Conservation (phyloP, 768 basidiomycete genomes). For the Pleurotus sapidus region DNA sequence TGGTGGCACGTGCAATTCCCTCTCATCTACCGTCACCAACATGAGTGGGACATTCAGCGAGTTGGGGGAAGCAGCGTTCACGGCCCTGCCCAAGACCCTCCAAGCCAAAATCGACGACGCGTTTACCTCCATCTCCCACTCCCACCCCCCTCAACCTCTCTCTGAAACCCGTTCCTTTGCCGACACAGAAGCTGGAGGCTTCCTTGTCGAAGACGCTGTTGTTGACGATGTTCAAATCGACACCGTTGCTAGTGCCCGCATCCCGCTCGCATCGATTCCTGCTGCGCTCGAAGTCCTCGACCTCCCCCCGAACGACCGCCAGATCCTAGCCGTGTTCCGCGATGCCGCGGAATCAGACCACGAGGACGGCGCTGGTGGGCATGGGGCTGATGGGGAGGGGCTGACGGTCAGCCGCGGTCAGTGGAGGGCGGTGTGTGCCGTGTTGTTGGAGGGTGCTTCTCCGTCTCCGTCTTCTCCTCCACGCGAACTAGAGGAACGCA, state of each 20-base stretch:
- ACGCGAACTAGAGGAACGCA: too few relatives aligned
- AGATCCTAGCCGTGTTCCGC: constrained; percentile 67
- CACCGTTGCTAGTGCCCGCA: constrained; percentile 21
- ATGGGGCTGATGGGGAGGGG: too few relatives aligned
- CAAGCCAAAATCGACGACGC: constrained; percentile 12
- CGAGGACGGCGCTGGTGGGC: constrained; percentile 16
- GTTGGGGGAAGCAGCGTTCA: constrained; percentile 7
- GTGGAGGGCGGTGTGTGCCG: constrained; percentile 80
- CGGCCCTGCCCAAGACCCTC: not conserved
- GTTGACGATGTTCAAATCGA: constrained; percentile 9
- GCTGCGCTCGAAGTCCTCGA: constrained; percentile 60
- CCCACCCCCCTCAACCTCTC: constrained; percentile 1
- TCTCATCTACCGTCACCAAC: too few relatives aligned
- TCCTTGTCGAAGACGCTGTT: constrained; percentile 20
- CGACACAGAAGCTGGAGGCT: constrained; percentile 23
- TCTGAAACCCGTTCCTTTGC: constrained; percentile 8
- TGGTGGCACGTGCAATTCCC: too few relatives aligned
- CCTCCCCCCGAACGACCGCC: constrained; percentile 69
- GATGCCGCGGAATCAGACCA: constrained; percentile 51
- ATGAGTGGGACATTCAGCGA: not conserved
- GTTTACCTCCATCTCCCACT: constrained; percentile 4
- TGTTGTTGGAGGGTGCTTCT: constrained; percentile 47
- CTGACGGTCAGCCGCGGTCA: constrained; percentile 54
- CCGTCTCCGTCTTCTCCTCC: not conserved
- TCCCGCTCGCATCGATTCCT: constrained; percentile 58